A percentile compares a stretch with the other conserved stretches of the same genome.
Conservation (phyloP, 2,329 filamentous ascomycete species). For the Fusarium hainanense region DNA sequence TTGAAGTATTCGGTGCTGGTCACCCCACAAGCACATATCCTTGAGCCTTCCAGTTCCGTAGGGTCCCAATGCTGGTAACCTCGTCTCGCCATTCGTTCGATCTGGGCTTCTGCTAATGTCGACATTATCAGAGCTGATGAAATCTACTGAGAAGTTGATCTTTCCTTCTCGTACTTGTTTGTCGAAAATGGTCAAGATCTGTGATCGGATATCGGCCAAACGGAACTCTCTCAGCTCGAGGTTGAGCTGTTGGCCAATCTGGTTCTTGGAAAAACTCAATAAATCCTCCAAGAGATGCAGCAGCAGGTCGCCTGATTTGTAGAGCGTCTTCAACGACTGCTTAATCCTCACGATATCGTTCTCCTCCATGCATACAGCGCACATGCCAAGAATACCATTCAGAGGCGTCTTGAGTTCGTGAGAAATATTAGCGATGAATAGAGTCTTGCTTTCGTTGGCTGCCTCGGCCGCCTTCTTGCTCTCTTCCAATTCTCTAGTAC, state of each 20-base stretch:
- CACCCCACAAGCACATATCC: constrained; percentile 92
- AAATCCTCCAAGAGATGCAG: constrained; percentile 90
- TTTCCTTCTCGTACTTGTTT: constrained; percentile 85
- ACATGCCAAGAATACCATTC: constrained; percentile 96
- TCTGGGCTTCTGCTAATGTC: constrained; percentile 49
- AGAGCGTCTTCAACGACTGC: constrained; percentile 86
- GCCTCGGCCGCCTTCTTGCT: constrained; percentile 93
- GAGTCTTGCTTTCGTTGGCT: constrained; percentile 96
- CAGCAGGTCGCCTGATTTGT: constrained; percentile 78
- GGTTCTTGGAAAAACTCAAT: constrained; percentile 93
- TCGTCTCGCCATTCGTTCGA: constrained; percentile 49
- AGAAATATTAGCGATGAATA: constrained; percentile 96
- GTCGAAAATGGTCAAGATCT: constrained; percentile 87
- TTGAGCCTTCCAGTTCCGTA: constrained; percentile 75
- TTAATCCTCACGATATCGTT: constrained; percentile 82
- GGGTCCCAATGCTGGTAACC: constrained; percentile 70
- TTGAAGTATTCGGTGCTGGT: constrained; percentile 89
- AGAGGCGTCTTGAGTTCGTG: constrained; percentile 91
- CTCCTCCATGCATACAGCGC: constrained; percentile 91
- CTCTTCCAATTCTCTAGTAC: constrained; percentile 85
- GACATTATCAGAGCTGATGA: constrained; percentile 58
- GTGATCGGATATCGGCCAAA: constrained; percentile 83
- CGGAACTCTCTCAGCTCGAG: constrained; percentile 89
- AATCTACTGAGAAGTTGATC: constrained; percentile 79
- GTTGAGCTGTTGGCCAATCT: constrained; percentile 85